phyloP scores from a whole-genome alignment of 2,329 filamentous ascomycete species.

The Phyllosticta capitalensis region DNA sequence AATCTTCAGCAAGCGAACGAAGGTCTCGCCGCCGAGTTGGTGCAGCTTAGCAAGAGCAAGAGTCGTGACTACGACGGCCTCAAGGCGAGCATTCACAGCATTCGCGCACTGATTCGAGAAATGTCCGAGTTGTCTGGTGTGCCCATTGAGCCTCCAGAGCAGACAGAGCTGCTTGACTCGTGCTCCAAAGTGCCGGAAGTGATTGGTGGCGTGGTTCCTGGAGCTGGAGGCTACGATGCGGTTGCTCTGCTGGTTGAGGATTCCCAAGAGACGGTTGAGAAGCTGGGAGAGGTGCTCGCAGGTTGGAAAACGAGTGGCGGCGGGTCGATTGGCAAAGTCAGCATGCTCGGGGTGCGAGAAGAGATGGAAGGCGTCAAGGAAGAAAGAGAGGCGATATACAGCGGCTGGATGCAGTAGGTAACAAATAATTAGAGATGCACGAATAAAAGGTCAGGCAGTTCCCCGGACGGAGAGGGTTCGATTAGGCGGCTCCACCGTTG shows the following conservation, averaged over 20 bases:
- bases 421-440: neutral
- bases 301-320: constrained; percentile 49
- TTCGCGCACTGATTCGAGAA: constrained; percentile 55
- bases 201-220: constrained; percentile 83
- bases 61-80: constrained; percentile 42
- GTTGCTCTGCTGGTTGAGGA: constrained; percentile 72
- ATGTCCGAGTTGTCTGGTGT: constrained; percentile 70
- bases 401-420: constrained; percentile 26
- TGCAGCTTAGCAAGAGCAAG: constrained; percentile 39
- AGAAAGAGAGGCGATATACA: constrained; percentile 33
- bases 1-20: constrained; percentile 67
- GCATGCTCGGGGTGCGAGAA: constrained; percentile 59
- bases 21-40: constrained; percentile 55
- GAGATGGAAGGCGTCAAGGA: constrained; percentile 56
- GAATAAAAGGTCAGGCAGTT: neutral
- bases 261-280: constrained; percentile 51
- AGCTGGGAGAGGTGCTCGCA: constrained; percentile 53
- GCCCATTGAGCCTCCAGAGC: constrained; percentile 78
- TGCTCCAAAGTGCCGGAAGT: constrained; percentile 65
- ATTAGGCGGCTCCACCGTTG: constrained; percentile 1
- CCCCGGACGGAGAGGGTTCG: constrained; percentile 4
- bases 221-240: constrained; percentile 89
- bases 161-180: constrained; percentile 76
- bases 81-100: constrained; percentile 41
- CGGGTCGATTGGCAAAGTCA: constrained; percentile 51